These are phyloP conservation scores for Lachnellula subtilissima DNA, from an alignment of 2,329 filamentous ascomycete species.

Conservation along the genomic window DNA sequence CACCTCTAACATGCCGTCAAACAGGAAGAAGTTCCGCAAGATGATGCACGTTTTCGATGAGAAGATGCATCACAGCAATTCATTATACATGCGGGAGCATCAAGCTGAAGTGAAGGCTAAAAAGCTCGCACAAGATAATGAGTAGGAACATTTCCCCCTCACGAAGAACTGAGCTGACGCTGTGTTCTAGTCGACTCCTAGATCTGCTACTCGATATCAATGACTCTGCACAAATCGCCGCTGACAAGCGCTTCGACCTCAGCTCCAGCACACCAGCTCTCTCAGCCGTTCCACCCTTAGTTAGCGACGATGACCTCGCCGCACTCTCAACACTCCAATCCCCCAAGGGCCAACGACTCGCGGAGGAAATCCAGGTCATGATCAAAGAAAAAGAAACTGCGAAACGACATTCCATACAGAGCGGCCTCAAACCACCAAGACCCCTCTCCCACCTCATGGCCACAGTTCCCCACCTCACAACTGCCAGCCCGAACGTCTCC, in stretches of 20 bases:
- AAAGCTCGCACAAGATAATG: constrained; percentile 83
- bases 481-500: constrained; percentile 21
- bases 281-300: constrained; percentile 21
- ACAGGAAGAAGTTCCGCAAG: constrained; percentile 94
- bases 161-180: constrained; percentile 4
- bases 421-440: constrained; percentile 20
- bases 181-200: constrained; percentile 66
- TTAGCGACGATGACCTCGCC: constrained; percentile 24
- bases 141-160: constrained; percentile 53
- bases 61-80: constrained; percentile 75
- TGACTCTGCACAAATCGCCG: constrained; percentile 70
- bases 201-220: constrained; percentile 90
- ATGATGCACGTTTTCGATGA: constrained; percentile 76
- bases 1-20: constrained; percentile 43
- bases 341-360: constrained; percentile 25
- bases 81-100: constrained; percentile 75
- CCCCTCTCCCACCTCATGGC: constrained; percentile 27
- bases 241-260: constrained; percentile 70
- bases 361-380: constrained; percentile 24
- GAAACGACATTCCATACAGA: background rate
- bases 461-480: constrained; percentile 23
- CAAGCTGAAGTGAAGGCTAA: constrained; percentile 76
- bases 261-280: constrained; percentile 31
- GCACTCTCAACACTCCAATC: constrained; percentile 19
- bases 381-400: constrained; percentile 19